Evolutionary conservation across 805 yeast species (phyloP).

Genomic region (Phaffomyces thermotolerans): DNA sequence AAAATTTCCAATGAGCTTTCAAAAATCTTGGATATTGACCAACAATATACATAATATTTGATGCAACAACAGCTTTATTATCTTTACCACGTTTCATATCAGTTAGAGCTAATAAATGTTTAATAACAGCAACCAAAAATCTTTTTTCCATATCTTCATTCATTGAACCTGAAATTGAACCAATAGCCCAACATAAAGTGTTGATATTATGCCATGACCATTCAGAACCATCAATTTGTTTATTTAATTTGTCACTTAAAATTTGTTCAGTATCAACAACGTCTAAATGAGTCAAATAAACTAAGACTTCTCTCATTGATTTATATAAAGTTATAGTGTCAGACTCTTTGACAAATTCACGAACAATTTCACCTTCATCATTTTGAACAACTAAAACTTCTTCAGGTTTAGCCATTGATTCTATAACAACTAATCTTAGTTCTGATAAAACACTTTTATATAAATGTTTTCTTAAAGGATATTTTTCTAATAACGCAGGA

Average conservation of each 20-base stretch:
- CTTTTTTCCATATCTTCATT: slow-evolving; percentile 95
- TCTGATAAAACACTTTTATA: slow-evolving; percentile 74
- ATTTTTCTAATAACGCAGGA: slow-evolving; percentile 68
- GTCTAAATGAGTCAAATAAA: slow-evolving; percentile 90
- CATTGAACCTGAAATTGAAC: slow-evolving; percentile 98
- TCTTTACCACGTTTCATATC: slow-evolving; percentile 97
- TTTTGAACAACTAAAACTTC: slow-evolving; percentile 95
- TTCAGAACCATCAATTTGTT: slow-evolving; percentile 92
- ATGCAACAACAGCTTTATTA: slow-evolving; percentile 97
- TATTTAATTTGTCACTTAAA: slow-evolving; percentile 85
- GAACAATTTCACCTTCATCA: slow-evolving; percentile 98
- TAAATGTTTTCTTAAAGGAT: slow-evolving; percentile 78
- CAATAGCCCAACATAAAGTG: slow-evolving; percentile 98
- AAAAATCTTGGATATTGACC: slow-evolving; percentile 98
- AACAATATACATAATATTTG: slow-evolving; percentile 98
- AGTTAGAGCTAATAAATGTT: slow-evolving; percentile 83
- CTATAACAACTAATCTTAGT: slow-evolving; percentile 88
- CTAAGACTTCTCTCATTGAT: slow-evolving; percentile 91
- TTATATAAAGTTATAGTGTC: slow-evolving; percentile 95
- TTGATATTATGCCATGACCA: slow-evolving; percentile 99
- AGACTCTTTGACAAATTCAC: slow-evolving; percentile 94
- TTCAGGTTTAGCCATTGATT: slow-evolving; percentile 97
- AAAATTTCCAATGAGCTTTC: slow-evolving; percentile 96
- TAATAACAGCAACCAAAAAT: slow-evolving; percentile 87
- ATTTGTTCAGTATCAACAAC: slow-evolving; percentile 90